phyloP scores from a whole-genome alignment of 2,329 filamentous ascomycete species.

The Ophiobolus disseminans region DNA sequence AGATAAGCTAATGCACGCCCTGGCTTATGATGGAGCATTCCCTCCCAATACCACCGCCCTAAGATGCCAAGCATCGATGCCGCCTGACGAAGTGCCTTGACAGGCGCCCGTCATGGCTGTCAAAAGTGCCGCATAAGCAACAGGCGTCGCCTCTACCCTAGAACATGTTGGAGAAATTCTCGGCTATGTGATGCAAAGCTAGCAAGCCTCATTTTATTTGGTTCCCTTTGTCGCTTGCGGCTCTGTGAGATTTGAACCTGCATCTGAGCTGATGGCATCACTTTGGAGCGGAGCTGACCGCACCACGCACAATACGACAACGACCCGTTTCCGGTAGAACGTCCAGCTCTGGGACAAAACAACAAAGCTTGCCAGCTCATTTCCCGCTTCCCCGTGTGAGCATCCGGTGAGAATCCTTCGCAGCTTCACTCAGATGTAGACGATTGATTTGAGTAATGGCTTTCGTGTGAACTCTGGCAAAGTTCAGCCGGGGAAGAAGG shows the following conservation, averaged over 20 bases:
- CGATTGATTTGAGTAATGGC: too few relatives aligned
- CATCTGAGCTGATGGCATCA: not conserved
- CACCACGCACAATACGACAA: not conserved
- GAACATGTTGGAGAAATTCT: conserved; percentile 2
- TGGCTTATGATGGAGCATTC: not conserved
- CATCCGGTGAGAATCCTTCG: not conserved
- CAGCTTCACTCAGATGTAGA: conserved; percentile 9
- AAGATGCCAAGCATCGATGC: conserved; percentile 27
- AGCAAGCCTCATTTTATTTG: conserved; percentile 24
- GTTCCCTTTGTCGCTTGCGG: conserved; percentile 14
- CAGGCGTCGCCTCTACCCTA: conserved; percentile 18
- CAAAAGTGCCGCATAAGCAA: conserved; percentile 29
- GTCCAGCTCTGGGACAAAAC: not conserved
- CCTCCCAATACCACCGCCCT: conserved; percentile 14
- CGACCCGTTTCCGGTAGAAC: not conserved
- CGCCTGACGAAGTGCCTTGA: conserved; percentile 31
- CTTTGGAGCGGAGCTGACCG: conserved; percentile 1
- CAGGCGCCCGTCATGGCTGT: conserved; percentile 28
- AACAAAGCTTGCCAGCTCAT: not conserved
- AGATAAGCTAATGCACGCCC: conserved; percentile 1
- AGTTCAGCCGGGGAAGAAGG: too few relatives aligned
- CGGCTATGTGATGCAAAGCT: conserved; percentile 4
- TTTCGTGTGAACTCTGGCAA: too few relatives aligned
- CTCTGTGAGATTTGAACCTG: conserved; percentile 8
- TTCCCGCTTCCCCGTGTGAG: not conserved